Base-by-base conservation (phyloP, 805 yeast species). In the Jamesozyma spencerorum region DNA sequence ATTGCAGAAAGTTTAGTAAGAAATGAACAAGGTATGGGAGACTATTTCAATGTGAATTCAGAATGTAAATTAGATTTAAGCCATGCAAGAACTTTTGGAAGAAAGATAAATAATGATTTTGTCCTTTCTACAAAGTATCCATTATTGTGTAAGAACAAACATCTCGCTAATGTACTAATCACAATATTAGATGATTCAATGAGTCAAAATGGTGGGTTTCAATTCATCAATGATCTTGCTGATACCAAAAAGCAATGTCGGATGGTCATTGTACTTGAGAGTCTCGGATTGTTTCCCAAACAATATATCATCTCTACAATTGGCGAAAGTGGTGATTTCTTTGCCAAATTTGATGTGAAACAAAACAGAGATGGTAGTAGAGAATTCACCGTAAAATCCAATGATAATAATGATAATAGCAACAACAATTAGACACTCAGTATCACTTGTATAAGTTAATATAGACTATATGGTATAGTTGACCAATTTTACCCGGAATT, bases 1-100 rank as follows among this genome's bases (percentile, higher is more conserved):
- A 46, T 57, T 3, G 34, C 49, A 31, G 60, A 56, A 34, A 50
- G 57, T 5, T 45, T 57, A 12, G 41, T 41, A 10, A 43, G 28
- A 2, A 45, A 57, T 36, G 60, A 55, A 40, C 37, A 42, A 3
- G 54, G 54, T 1, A 41, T 57, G 13, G 39, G 55, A 10, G 14
- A 18, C 17, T 45, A 49, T n/a, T 45, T 36, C 12, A 41, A 46
- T 12, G 45, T 45, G 34, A 49, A 48, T 18, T 22, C 19, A 12
- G 22, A 33, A 26, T 31, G 50, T 17, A 39, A 38, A 15, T 26
- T 53, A 6, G 49, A 47, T 28, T 39, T 46, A 2, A 29, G 31
- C 2, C 22, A 38, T 2, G 38, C 41, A 11, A 41, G 33, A 5
- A 43, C 49, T 3, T 33, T 34, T 14, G 49, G 47, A 2, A 40